Percentiles rank a stretch among this genome's conserved stretches.
Evolutionary conservation across 106 monocot genomes (phyloP).

Genomic region (Apostasia shenzhenica): DNA sequence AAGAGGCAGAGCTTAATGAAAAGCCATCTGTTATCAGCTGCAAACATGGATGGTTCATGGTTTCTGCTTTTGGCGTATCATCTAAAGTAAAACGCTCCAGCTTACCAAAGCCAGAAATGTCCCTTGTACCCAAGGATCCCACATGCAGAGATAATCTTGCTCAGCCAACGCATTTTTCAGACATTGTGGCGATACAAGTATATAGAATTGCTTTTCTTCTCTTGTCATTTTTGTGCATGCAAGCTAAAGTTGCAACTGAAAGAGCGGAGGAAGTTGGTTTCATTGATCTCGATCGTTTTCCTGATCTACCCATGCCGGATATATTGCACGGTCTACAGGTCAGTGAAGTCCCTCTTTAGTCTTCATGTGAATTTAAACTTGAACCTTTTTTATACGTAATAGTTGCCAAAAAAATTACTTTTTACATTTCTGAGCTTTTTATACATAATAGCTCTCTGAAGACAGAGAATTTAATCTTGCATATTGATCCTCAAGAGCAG

Average conservation of each 20-base stretch:
- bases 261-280: slow-evolving; percentile 73
- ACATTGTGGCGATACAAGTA: slow-evolving; percentile 56
- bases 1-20: slow-evolving; percentile 43
- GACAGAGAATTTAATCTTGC: too few relatives aligned
- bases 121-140: slow-evolving; percentile 26
- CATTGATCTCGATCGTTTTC: slow-evolving; percentile 71
- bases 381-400: too few relatives aligned
- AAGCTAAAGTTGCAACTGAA: slow-evolving; percentile 61
- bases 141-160: slow-evolving; percentile 20
- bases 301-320: slow-evolving; percentile 90
- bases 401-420: not conserved
- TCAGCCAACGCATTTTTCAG: slow-evolving; percentile 38
- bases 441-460: too few relatives aligned
- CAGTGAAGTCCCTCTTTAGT: not conserved
- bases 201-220: slow-evolving; percentile 75
- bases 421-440: not conserved
- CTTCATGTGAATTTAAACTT: too few relatives aligned
- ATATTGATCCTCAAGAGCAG: too few relatives aligned
- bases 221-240: slow-evolving; percentile 68
- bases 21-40: slow-evolving; percentile 36
- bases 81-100: slow-evolving; percentile 8
- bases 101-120: not conserved
- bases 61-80: slow-evolving; percentile 18
- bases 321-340: slow-evolving; percentile 95
- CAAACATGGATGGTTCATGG: slow-evolving; percentile 67